A percentile compares a stretch with the other conserved stretches of the same genome.
Evolutionary conservation across 2,329 filamentous ascomycete species (phyloP).

Genomic region (Hypoxylon sp.): DNA sequence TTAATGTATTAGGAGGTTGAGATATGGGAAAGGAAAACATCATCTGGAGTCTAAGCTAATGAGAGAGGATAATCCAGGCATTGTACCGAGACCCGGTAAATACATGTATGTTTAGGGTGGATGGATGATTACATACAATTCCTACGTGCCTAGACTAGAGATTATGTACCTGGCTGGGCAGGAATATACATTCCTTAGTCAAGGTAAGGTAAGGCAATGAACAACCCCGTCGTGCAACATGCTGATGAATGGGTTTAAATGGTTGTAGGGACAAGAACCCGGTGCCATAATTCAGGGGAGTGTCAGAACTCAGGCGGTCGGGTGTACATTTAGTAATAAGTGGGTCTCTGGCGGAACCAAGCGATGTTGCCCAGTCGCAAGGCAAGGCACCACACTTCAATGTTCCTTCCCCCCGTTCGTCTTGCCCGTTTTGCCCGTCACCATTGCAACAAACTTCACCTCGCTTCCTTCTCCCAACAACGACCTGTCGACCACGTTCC

Average conservation of each 20-base stretch:
- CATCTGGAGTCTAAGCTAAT: not conserved
- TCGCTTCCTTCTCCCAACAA: constrained; percentile 41
- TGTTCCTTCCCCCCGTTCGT: constrained; percentile 41
- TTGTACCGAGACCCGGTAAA: not conserved
- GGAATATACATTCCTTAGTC: constrained; percentile 1
- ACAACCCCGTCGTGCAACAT: constrained; percentile 26
- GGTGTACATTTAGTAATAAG: constrained; percentile 25
- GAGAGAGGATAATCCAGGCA: not conserved
- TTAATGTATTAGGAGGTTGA: constrained; percentile 7
- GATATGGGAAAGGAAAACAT: constrained; percentile 2
- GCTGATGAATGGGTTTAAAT: constrained; percentile 14
- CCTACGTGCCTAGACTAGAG: not conserved
- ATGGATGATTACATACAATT: not conserved
- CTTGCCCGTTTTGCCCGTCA: constrained; percentile 44
- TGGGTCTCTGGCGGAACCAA: constrained; percentile 31
- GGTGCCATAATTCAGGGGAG: constrained; percentile 23
- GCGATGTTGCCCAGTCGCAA: constrained; percentile 44
- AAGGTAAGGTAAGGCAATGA: constrained; percentile 4
- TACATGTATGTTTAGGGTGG: not conserved
- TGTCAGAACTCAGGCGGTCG: constrained; percentile 13
- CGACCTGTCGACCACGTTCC: constrained; percentile 26
- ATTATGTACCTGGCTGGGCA: not conserved
- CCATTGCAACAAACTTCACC: constrained; percentile 42
- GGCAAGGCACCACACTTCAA: constrained; percentile 38
- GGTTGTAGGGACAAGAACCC: constrained; percentile 36